These are phyloP conservation scores for Tuctoria greenei DNA, from an alignment of 176 grass and related monocot species.

Conservation along the genomic window DNA sequence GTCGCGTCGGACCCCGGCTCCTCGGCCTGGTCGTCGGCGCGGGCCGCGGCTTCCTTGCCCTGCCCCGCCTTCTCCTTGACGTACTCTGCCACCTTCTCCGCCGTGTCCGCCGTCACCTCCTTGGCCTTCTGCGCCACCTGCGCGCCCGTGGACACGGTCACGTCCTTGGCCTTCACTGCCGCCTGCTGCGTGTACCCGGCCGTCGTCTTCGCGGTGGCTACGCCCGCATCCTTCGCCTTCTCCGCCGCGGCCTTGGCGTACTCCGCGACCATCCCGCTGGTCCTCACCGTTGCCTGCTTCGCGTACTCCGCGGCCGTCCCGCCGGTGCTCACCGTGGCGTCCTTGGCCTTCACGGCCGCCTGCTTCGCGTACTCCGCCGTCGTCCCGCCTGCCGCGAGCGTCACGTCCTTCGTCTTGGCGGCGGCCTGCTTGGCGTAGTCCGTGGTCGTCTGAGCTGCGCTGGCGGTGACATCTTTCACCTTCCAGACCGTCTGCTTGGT, in stretches of 20 bases:
- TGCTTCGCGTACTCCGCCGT: no score
- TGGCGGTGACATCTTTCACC: not conserved
- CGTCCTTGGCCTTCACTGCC: constrained; percentile 57
- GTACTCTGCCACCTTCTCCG: constrained; percentile 38
- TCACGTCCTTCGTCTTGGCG: no score
- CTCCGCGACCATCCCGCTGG: no score
- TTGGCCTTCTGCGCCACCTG: constrained; percentile 52
- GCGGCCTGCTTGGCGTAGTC: constrained; percentile 40
- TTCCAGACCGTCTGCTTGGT: no score
- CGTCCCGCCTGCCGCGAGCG: no score
- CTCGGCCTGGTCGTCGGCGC: constrained; percentile 21
- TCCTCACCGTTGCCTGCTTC: no score
- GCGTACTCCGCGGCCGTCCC: no score
- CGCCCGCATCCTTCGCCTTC: not conserved
- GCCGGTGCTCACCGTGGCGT: no score
- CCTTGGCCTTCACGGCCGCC: no score
- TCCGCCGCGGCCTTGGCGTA: no score
- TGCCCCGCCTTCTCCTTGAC: constrained; percentile 37
- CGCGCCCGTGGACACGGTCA: constrained; percentile 31
- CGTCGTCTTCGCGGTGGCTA: not conserved
- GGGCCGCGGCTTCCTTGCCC: constrained; percentile 29
- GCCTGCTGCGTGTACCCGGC: constrained; percentile 55
- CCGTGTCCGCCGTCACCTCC: constrained; percentile 44
- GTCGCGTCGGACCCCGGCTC: no score
- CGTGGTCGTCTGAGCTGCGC: constrained; percentile 17